A percentile compares a stretch with the other conserved stretches of the same genome.
Conservation (phyloP, 768 basidiomycete genomes). For the Naematelia encephala region DNA sequence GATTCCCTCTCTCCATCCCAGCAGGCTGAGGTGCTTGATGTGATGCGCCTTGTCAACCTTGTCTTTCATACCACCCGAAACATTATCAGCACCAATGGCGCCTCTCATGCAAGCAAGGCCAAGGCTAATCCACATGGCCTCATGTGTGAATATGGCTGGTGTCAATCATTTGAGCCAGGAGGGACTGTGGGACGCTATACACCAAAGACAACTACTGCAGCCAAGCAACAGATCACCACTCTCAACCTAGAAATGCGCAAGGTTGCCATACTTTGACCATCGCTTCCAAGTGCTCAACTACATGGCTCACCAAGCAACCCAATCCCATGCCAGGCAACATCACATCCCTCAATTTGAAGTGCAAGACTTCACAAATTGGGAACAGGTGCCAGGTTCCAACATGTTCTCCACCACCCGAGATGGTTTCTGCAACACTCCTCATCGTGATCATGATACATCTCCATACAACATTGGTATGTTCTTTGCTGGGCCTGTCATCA, state of each 20-base stretch:
- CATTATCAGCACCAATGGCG: conserved; percentile 10
- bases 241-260: not conserved
- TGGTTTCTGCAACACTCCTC: conserved; percentile 7
- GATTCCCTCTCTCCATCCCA: not conserved
- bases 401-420: not conserved
- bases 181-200: not conserved
- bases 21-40: conserved; percentile 1
- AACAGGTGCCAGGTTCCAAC: not conserved
- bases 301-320: not conserved
- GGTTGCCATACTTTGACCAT: not conserved
- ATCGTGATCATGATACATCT: not conserved
- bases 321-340: not conserved
- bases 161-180: not conserved
- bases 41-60: conserved; percentile 3
- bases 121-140: conserved; percentile 1
- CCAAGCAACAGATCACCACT: too few species aligned
- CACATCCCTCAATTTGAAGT: conserved; percentile 4
- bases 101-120: not conserved
- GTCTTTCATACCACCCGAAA: conserved; percentile 4
- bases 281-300: not conserved
- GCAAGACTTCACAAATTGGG: not conserved
- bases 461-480: conserved; percentile 5
- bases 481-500: conserved; percentile 1
- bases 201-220: too few species aligned
- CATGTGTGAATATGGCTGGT: conserved; percentile 3